Base-by-base conservation (phyloP, 768 basidiomycete species). In the Cyathus striatus region DNA sequence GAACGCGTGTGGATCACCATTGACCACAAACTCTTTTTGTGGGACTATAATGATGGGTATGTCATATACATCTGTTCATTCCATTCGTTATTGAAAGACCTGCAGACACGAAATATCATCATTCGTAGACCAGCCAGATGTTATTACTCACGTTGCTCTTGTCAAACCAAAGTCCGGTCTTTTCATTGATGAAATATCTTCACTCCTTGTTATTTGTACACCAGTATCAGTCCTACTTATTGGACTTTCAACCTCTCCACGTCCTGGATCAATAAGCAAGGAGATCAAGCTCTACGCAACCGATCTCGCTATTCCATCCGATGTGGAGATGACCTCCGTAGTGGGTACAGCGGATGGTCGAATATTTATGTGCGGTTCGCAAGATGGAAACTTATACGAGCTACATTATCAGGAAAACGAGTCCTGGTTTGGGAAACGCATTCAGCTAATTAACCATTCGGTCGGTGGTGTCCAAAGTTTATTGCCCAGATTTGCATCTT, bases 31-130 rank as follows among this genome's bases (percentile, higher is more conserved):
- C 71, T 99, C 24, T 90, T 96, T 55, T 69, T 99, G 18, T 98
- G 96, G 96, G 92, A 99, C 62, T 99, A 96, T 60, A 68, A 83
- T 25, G 89, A 95, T 52, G 90, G 92, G 94, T 95, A 51, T 43
- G 86, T 69, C 32, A 13, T 36, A 40, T 22, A 33, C 46, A 26
- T 26, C 9, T 23, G 27, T 12, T 38, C 23, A 24, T n/a, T 30
- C 14, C n/a, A 21, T 4, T 30, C 41, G 10, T 40, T 33, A n/a
- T n/a, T n/a, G 18, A 41, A 32, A 18, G 24, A 44, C 43, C 34
- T 49, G 7, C 50, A 87, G 92, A n/a, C 83, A 88, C 61, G 90
- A 93, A 59, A 83, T 96, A 50, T 85, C 78, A 50, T 90, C 90
- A n/a, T 95, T 88, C 58, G 81, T 87, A 24, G 91, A 95, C 59